Conservation (phyloP, 177 flowering plant genomes). For the Vitis hybrid region DNA sequence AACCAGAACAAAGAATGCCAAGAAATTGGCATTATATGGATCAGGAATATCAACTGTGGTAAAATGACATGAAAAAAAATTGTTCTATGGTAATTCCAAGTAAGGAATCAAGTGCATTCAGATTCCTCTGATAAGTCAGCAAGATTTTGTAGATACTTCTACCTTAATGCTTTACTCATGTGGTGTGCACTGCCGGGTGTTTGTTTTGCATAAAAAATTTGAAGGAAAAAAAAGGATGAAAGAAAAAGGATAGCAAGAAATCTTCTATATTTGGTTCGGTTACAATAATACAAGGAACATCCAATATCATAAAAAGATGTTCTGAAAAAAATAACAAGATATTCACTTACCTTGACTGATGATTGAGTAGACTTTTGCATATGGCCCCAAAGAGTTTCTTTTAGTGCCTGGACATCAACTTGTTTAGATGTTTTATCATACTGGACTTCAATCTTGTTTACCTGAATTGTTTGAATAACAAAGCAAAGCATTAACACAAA, state of each 20-base stretch:
- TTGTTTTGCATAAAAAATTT: no score
- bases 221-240: neutral
- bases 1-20: neutral
- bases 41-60: neutral
- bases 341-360: slow-evolving; percentile 37
- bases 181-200: no score
- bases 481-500: slow-evolving; percentile 12
- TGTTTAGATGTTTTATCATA: slow-evolving; percentile 93
- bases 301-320: neutral
- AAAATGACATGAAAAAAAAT: neutral
- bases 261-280: neutral
- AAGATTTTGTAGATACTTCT: no score
- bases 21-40: neutral
- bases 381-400: slow-evolving; percentile 83
- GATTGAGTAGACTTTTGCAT: slow-evolving; percentile 42
- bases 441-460: slow-evolving; percentile 81
- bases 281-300: neutral
- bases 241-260: neutral
- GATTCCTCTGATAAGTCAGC: no score
- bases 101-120: no score
- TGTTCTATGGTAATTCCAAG: no score
- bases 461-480: slow-evolving; percentile 39
- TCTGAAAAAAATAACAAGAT: neutral
- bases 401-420: slow-evolving; percentile 91
- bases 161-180: neutral